Evolutionary conservation across 495 filamentous ascomycete genomes (phyloP).

Genomic region (Xylaria palmicola): DNA sequence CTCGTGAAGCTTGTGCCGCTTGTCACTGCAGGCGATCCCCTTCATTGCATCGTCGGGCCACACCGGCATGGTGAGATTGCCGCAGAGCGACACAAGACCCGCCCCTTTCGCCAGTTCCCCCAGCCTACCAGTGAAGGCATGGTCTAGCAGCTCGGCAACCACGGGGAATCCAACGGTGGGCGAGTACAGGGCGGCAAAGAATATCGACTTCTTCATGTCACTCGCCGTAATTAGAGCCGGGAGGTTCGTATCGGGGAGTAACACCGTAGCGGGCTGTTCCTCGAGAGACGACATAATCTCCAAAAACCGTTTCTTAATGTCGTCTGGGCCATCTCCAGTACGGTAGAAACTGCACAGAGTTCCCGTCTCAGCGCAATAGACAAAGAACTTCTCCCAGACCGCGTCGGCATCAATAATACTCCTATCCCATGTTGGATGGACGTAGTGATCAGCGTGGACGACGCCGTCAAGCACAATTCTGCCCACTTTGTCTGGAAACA

Average conservation of each 20-base stretch:
- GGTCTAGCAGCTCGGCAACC: conserved; percentile 23
- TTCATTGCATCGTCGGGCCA: conserved; percentile 47
- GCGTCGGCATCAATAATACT: conserved; percentile 43
- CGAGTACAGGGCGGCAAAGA: conserved; percentile 37
- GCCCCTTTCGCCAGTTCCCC: background rate
- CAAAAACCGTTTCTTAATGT: conserved; percentile 45
- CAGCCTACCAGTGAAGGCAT: background rate
- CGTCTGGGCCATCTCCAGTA: conserved; percentile 34
- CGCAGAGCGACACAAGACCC: conserved; percentile 28
- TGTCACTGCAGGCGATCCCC: conserved; percentile 50
- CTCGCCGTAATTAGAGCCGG: conserved; percentile 36
- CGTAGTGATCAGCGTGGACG: conserved; percentile 40
- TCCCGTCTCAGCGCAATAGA: conserved; percentile 35
- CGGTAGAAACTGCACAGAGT: conserved; percentile 35
- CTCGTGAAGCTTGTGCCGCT: conserved; percentile 41
- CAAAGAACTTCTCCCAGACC: conserved; percentile 39
- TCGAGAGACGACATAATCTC: conserved; percentile 39
- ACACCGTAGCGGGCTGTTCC: conserved; percentile 48
- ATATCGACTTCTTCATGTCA: conserved; percentile 29
- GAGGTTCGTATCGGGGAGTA: conserved; percentile 28
- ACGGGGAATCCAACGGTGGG: conserved; percentile 33
- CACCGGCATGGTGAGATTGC: conserved; percentile 39
- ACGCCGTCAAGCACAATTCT: conserved; percentile 42
- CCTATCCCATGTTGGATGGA: conserved; percentile 30
- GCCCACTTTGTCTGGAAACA: conserved; percentile 45